A percentile compares a stretch with the other conserved stretches of the same genome.
These are phyloP conservation scores for Vitis hybrid DNA, from an alignment of 177 flowering plant species.

Conservation along the genomic window DNA sequence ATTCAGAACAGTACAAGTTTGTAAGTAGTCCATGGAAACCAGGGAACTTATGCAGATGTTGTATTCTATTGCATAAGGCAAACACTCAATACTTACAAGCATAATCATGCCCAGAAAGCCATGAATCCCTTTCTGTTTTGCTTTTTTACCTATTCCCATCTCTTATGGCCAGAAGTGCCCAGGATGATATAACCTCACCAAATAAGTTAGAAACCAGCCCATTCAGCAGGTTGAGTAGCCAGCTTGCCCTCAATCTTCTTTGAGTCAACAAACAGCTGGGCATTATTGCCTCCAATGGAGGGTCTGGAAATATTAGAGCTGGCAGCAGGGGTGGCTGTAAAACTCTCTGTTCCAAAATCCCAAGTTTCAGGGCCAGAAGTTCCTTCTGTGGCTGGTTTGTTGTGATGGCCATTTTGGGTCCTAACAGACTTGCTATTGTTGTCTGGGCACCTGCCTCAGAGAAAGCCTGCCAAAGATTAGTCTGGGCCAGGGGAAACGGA, in stretches of 20 bases:
- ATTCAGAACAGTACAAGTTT: background rate
- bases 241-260: constrained; percentile 36
- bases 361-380: constrained; percentile 43
- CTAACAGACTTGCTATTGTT: constrained; percentile 54
- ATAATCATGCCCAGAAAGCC: background rate
- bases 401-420: constrained; percentile 55
- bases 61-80: background rate
- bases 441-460: constrained; percentile 33
- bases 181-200: background rate
- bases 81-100: constrained; percentile 1
- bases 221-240: constrained; percentile 86
- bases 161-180: background rate
- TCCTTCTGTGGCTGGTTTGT: constrained; percentile 33
- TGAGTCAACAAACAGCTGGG: constrained; percentile 45
- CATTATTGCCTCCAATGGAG: constrained; percentile 34
- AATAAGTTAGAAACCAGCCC: constrained; percentile 84
- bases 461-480: constrained; percentile 65
- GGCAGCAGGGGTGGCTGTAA: constrained; percentile 56
- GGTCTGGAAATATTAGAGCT: constrained; percentile 35
- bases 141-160: background rate
- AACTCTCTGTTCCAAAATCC: constrained; percentile 82
- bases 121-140: background rate
- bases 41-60: background rate
- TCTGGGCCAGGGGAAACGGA: constrained; percentile 40
- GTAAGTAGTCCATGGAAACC: constrained; percentile 2